Base-by-base conservation (phyloP, 2,329 filamentous ascomycete genomes). In the Didymella pinodella region DNA sequence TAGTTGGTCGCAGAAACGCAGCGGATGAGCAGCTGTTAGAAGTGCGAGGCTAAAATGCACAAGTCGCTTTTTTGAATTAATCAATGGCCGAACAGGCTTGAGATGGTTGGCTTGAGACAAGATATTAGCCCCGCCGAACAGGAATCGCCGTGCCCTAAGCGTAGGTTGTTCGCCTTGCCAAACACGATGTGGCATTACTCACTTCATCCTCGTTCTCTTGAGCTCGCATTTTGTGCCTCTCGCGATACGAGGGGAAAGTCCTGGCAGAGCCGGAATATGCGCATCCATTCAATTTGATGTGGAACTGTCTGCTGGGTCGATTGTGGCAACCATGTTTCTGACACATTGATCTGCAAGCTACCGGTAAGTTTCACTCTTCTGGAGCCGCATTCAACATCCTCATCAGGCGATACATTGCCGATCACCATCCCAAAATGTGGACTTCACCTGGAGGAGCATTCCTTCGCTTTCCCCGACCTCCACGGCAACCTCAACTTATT, bases 391-490 rank as follows among this genome's bases (percentile, higher is more conserved):
- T 36, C 14, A 20, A 31, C 18, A 31, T 34, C 25, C 41, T 14
- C 20, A n/a, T 40, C 10, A 34, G 26, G 22, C 7, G 40, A 38
- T 22, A 12, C 32, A 18, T 11, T 14, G 49, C 26, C 38, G 49
- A 58, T 54, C 55, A n/a, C 16, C 7, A 25, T 44, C 10, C 16
- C n/a, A 26, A 32, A 36, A 46, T 20, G 44, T 49, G 44, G 49
- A 36, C 16, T 48, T 20, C 14, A 26, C 18, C 38, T 36, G 36
- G 38, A 47, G 36, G 31, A 28, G 7, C 18, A 11, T 20, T 40
- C 40, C 32, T 28, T 44, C 25, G 32, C 26, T 18, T 44, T 38
- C 49, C 50, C 56, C 46, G 28, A 14, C 18, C 29, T 50, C 28
- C 8, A 44, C 7, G 8, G 10, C 8, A 16, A n/a, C 18, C 46